Evolutionary conservation across 2,329 filamentous ascomycete species (phyloP).

Genomic region (Penicillium paneum): DNA sequence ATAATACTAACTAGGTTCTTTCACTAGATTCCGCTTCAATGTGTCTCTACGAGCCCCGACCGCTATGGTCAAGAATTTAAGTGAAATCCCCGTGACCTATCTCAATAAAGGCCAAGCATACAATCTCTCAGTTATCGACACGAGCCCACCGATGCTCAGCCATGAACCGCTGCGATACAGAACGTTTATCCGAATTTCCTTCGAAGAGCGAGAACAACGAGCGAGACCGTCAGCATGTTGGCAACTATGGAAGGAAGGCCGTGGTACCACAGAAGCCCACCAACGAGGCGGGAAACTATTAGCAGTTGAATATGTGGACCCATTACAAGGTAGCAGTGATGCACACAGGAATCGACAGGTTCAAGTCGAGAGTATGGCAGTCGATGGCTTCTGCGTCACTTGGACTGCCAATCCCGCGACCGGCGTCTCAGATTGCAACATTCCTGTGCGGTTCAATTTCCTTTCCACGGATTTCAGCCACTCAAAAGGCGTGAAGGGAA

Average conservation of each 20-base stretch:
- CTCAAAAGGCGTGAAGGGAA: conserved; percentile 97
- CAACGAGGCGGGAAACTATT: conserved; percentile 88
- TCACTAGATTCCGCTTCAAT: conserved; percentile 73
- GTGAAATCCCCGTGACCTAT: conserved; percentile 96
- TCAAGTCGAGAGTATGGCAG: conserved; percentile 73
- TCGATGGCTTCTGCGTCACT: conserved; percentile 87
- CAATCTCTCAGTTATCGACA: conserved; percentile 79
- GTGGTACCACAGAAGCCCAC: conserved; percentile 93
- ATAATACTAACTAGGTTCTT: conserved; percentile 14
- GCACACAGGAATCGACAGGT: conserved; percentile 60
- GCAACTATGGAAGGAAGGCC: conserved; percentile 93
- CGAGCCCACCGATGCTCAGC: conserved; percentile 58
- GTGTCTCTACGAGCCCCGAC: conserved; percentile 89
- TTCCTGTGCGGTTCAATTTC: conserved; percentile 96
- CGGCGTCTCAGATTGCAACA: conserved; percentile 70
- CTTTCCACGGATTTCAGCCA: conserved; percentile 98
- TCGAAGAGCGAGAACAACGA: conserved; percentile 92
- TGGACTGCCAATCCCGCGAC: conserved; percentile 72
- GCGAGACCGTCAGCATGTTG: conserved; percentile 78
- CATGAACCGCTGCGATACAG: conserved; percentile 69
- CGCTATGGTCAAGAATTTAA: conserved; percentile 80
- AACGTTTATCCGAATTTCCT: conserved; percentile 91
- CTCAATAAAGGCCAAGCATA: conserved; percentile 97
- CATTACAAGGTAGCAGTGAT: conserved; percentile 53
- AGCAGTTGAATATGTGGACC: conserved; percentile 88